Percentiles rank a stretch among this genome's conserved stretches.
Conservation (phyloP, 1,284 basidiomycete species). For the Volvariella surrecta region DNA sequence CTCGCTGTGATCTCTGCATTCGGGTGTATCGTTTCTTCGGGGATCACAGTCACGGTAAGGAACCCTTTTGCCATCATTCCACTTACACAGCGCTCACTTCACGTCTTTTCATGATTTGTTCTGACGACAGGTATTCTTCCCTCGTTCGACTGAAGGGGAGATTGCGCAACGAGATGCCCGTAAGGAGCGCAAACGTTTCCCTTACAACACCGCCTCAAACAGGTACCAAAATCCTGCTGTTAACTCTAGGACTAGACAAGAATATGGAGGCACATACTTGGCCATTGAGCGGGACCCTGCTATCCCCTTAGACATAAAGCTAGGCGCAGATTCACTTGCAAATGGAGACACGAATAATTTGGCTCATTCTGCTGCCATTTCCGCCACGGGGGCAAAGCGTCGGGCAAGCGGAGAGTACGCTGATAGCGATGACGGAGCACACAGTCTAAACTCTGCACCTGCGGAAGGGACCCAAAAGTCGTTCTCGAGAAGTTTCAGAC, state of each 20-base stretch:
- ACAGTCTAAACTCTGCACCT: neutral
- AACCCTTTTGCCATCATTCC: constrained; percentile 22
- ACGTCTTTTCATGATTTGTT: neutral
- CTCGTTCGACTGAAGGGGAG: constrained; percentile 59
- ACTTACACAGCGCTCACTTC: constrained; percentile 1
- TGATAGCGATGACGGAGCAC: constrained; percentile 5
- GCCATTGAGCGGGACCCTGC: no score
- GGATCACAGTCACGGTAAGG: constrained; percentile 61
- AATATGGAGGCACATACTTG: constrained; percentile 18
- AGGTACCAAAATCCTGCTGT: constrained; percentile 8
- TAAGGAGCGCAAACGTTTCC: constrained; percentile 24
- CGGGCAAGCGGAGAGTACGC: constrained; percentile 5
- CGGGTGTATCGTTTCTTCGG: constrained; percentile 58
- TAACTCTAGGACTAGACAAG: constrained; percentile 7
- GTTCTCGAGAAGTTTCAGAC: constrained; percentile 24
- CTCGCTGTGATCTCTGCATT: constrained; percentile 49
- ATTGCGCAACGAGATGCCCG: constrained; percentile 39
- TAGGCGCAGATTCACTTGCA: neutral
- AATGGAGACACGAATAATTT: neutral
- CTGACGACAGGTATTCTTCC: constrained; percentile 62
- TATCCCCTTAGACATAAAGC: neutral
- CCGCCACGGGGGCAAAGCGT: constrained; percentile 11
- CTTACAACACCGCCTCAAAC: constrained; percentile 11
- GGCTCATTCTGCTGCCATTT: constrained; percentile 8
- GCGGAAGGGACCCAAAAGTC: neutral